These are phyloP conservation scores for Saccharomyces pastorianus DNA, from an alignment of 1,139 yeast species.

Conservation along the genomic window DNA sequence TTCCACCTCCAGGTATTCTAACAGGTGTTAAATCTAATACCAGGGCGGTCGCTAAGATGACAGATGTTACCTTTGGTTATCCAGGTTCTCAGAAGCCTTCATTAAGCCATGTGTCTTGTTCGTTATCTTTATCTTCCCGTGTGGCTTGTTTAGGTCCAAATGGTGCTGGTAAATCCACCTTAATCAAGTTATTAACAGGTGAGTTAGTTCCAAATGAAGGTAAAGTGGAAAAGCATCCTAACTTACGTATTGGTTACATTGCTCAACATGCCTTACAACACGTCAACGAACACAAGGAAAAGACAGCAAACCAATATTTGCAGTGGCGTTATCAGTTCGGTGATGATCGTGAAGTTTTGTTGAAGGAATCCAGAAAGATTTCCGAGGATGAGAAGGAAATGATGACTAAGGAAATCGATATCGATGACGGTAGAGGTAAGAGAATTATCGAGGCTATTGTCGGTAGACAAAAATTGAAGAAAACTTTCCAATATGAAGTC, in stretches of 20 bases:
- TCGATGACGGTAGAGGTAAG: constrained; percentile 83
- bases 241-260: constrained; percentile 94
- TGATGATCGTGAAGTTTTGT: constrained; percentile 91
- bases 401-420: constrained; percentile 71
- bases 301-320: constrained; percentile 95
- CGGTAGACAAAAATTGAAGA: constrained; percentile 94
- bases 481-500: constrained; percentile 91
- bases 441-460: constrained; percentile 87
- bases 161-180: constrained; percentile 97
- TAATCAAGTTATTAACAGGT: constrained; percentile 86
- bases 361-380: constrained; percentile 87
- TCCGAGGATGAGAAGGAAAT: constrained; percentile 74
- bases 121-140: constrained; percentile 84
- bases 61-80: constrained; percentile 77
- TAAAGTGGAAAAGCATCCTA: constrained; percentile 94
- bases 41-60: constrained; percentile 88
- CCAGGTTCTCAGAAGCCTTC: constrained; percentile 89
- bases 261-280: constrained; percentile 98
- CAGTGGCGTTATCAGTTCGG: constrained; percentile 98
- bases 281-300: constrained; percentile 93
- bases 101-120: constrained; percentile 68
- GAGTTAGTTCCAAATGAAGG: constrained; percentile 83
- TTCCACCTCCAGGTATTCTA: constrained; percentile 97
- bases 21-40: constrained; percentile 94
- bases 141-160: constrained; percentile 96